Evolutionary conservation across 2,329 filamentous ascomycete genomes (phyloP).

Genomic region (Aspergillus udagawae): DNA sequence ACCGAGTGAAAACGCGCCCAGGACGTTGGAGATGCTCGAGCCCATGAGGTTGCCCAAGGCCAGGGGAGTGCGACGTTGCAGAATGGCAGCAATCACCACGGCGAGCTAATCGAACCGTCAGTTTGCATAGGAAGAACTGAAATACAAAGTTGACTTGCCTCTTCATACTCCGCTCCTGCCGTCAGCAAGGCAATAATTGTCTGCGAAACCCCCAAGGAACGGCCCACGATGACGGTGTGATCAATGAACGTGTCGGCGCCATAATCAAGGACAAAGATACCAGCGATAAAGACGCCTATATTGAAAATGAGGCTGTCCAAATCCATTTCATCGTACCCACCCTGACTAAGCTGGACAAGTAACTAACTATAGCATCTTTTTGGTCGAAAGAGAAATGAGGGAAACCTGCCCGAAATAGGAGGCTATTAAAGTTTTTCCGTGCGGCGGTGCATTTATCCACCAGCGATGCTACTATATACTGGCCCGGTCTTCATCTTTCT

Average conservation of each 20-base stretch:
- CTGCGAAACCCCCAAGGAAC: slow-evolving; percentile 43
- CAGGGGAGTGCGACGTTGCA: slow-evolving; percentile 44
- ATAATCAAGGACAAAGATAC: slow-evolving; percentile 49
- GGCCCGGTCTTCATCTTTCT: too few relatives aligned
- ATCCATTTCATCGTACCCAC: slow-evolving; percentile 17
- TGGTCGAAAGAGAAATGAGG: too few relatives aligned
- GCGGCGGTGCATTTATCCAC: too few relatives aligned
- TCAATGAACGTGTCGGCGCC: slow-evolving; percentile 53
- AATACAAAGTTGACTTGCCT: slow-evolving; percentile 32
- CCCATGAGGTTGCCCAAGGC: slow-evolving; percentile 54
- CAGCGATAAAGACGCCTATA: slow-evolving; percentile 32
- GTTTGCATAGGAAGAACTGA: background rate
- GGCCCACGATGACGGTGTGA: slow-evolving; percentile 47
- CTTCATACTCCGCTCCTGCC: slow-evolving; percentile 54
- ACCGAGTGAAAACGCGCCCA: slow-evolving; percentile 54
- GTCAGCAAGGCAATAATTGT: slow-evolving; percentile 51
- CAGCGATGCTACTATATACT: too few relatives aligned
- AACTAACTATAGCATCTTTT: too few relatives aligned
- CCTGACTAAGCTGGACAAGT: too few relatives aligned
- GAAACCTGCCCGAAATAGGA: too few relatives aligned
- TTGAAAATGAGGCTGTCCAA: slow-evolving; percentile 39
- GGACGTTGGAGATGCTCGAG: slow-evolving; percentile 53
- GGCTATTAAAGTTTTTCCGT: too few relatives aligned
- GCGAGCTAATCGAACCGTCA: slow-evolving; percentile 35
- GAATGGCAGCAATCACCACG: slow-evolving; percentile 48